phyloP scores from a whole-genome alignment of 1,284 basidiomycete species.

The Irpex rosettiformis region DNA sequence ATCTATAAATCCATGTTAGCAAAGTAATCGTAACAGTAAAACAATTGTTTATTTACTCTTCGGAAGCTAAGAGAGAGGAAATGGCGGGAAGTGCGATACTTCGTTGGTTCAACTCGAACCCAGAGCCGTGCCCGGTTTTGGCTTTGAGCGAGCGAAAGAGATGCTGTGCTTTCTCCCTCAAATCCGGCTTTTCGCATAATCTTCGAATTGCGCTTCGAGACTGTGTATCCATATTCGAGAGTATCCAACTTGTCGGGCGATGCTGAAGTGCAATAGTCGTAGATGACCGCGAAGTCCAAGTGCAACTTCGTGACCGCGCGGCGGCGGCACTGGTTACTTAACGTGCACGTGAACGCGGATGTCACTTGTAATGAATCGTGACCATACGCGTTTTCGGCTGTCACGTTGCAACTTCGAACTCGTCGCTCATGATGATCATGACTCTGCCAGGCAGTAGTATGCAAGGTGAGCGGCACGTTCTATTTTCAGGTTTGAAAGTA shows the following conservation, averaged over 20 bases:
- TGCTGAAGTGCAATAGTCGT: too few species aligned
- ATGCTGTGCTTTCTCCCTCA: background rate
- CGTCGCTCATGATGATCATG: background rate
- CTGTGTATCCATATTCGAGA: background rate
- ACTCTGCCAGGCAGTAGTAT: background rate
- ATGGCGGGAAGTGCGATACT: background rate
- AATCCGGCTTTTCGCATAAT: background rate
- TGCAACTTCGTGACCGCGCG: background rate
- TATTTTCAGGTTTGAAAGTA: too few species aligned
- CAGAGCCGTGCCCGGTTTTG: constrained; percentile 2
- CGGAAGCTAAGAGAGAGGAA: background rate
- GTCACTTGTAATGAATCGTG: background rate
- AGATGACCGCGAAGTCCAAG: too few species aligned
- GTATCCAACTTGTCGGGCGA: too few species aligned
- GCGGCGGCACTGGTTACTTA: background rate
- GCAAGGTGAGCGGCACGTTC: too few species aligned
- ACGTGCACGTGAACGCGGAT: background rate
- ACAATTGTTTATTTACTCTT: background rate
- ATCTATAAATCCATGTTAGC: constrained; percentile 16
- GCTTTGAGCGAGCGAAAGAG: background rate
- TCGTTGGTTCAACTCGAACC: background rate
- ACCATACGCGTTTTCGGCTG: background rate
- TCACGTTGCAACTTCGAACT: too few species aligned
- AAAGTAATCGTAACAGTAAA: background rate
- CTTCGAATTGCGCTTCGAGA: background rate